Percentiles rank a stretch among this genome's conserved stretches.
These are phyloP conservation scores for Blastobotrys apis DNA, from an alignment of 1,139 yeast species.

Conservation along the genomic window DNA sequence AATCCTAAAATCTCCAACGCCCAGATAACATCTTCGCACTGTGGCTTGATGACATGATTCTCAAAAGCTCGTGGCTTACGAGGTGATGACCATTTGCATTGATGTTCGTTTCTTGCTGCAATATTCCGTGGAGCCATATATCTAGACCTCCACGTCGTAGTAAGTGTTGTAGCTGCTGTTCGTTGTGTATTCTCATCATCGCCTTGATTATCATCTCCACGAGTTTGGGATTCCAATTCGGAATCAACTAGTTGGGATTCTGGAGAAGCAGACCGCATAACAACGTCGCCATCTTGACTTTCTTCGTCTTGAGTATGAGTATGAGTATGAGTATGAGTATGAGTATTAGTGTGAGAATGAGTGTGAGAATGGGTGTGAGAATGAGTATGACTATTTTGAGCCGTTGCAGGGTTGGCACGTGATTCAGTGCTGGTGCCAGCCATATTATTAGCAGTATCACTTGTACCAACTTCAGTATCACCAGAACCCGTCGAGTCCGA, in stretches of 20 bases:
- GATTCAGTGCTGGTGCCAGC: background rate
- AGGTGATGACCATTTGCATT: too few relatives aligned
- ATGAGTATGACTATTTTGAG: background rate
- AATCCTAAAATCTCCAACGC: conserved; percentile 87
- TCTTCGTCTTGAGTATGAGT: background rate
- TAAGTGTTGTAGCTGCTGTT: background rate
- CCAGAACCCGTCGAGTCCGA: background rate
- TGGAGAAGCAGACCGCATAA: conserved; percentile 9
- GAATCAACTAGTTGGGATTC: background rate
- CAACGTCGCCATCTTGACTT: background rate
- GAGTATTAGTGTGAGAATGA: too few relatives aligned
- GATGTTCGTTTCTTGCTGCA: background rate
- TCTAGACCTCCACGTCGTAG: background rate
- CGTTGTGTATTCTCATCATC: too few relatives aligned
- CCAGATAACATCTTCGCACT: conserved; percentile 93
- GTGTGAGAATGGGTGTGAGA: too few relatives aligned
- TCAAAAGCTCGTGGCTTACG: conserved; percentile 25
- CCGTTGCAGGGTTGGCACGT: background rate
- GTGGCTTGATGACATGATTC: conserved; percentile 74
- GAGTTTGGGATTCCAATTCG: background rate
- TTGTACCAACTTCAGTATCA: background rate
- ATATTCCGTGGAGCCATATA: background rate
- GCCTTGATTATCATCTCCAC: too few relatives aligned
- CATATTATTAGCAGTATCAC: background rate
- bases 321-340: too few relatives aligned